Evolutionary conservation across 2,329 filamentous ascomycete genomes (phyloP).

Genomic region (Penicillium sp.): DNA sequence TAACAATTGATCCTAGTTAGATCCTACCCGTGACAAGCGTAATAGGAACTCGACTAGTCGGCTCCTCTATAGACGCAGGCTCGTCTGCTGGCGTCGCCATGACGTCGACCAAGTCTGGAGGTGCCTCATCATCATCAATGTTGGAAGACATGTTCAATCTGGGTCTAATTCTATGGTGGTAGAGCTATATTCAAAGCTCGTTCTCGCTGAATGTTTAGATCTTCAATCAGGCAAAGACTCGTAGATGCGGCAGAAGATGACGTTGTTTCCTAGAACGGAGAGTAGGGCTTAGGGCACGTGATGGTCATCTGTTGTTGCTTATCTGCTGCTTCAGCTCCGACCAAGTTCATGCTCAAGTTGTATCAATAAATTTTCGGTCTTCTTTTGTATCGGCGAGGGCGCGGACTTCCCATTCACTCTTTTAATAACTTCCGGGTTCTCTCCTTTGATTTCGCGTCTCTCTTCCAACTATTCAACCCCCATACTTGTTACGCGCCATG

Average conservation of each 20-base stretch:
- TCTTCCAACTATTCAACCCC: conserved; percentile 4
- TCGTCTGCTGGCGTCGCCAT: conserved; percentile 30
- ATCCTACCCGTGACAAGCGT: conserved; percentile 51
- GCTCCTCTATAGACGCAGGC: conserved; percentile 19
- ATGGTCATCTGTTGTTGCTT: conserved; percentile 28
- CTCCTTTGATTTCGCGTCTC: conserved; percentile 14
- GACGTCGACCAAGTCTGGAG: conserved; percentile 47
- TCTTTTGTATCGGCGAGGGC: conserved; percentile 11
- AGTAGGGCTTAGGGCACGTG: conserved; percentile 38
- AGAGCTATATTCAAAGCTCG: not conserved
- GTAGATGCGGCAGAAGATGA: conserved; percentile 18
- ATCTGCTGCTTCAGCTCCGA: conserved; percentile 18
- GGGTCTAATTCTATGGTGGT: not conserved
- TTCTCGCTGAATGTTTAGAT: not conserved
- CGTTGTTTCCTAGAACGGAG: conserved; percentile 20
- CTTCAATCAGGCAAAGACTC: not conserved
- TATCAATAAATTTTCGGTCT: conserved; percentile 3
- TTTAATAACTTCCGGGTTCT: conserved; percentile 14
- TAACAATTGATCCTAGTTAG: not conserved
- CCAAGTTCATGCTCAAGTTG: conserved; percentile 14
- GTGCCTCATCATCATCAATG: conserved; percentile 46
- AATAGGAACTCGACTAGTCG: conserved; percentile 48
- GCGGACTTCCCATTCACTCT: conserved; percentile 19
- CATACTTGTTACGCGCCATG: conserved; percentile 33
- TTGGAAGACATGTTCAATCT: conserved; percentile 14